A percentile compares a stretch with the other conserved stretches of the same genome.
Evolutionary conservation across 805 yeast species (phyloP).

Genomic region (Candida corydali): DNA sequence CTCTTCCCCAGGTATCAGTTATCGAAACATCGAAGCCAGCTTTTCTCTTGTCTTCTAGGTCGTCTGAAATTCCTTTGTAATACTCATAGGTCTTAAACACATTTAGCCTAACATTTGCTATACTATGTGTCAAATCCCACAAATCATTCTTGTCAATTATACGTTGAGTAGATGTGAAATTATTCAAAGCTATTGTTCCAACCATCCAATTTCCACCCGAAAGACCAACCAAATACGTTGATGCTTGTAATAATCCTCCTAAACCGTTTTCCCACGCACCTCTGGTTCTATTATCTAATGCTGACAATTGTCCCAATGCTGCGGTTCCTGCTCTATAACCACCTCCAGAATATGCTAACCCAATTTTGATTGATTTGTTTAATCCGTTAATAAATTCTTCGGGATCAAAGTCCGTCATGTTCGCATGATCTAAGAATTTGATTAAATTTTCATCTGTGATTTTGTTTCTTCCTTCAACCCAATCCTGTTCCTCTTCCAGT

Average conservation of each 20-base stretch:
- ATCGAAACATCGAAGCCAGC: constrained; percentile 32
- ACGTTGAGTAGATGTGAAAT: constrained; percentile 31
- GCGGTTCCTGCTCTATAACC: constrained; percentile 37
- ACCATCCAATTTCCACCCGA: constrained; percentile 42
- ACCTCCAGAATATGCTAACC: constrained; percentile 35
- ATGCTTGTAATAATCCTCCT: constrained; percentile 38
- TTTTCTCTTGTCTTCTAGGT: constrained; percentile 22
- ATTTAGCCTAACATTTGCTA: constrained; percentile 64
- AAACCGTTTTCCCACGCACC: constrained; percentile 25
- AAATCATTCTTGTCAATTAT: constrained; percentile 30
- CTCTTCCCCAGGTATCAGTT: constrained; percentile 40
- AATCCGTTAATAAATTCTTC: constrained; percentile 28
- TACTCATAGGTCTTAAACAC: constrained; percentile 47
- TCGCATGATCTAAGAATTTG: constrained; percentile 43
- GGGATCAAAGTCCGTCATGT: constrained; percentile 46
- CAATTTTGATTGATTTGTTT: constrained; percentile 27
- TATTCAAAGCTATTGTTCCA: constrained; percentile 31
- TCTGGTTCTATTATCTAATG: constrained; percentile 32
- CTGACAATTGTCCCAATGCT: constrained; percentile 42
- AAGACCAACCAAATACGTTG: constrained; percentile 36
- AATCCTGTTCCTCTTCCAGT: constrained; percentile 44
- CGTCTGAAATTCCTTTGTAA: constrained; percentile 34
- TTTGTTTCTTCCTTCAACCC: constrained; percentile 49
- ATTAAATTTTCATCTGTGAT: constrained; percentile 44
- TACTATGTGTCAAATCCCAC: constrained; percentile 67